Evolutionary conservation across 495 filamentous ascomycete species (phyloP), one percentile per base, ranked within the genome.

Genomic region (Sporormia fimetaria): DNA sequence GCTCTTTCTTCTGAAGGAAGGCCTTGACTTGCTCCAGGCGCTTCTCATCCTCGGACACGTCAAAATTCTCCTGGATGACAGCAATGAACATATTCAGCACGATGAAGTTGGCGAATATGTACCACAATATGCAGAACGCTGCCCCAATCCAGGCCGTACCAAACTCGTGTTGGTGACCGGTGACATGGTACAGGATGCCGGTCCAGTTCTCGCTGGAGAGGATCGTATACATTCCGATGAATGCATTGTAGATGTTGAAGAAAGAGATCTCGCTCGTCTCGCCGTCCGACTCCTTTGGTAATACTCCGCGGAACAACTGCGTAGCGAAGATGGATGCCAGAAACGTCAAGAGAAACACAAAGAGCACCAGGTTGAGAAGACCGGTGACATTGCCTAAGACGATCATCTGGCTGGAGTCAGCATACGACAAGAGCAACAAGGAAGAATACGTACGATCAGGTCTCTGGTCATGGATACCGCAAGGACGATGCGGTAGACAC

Each of bases 81-180:
- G 90, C 90, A 82, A 99, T 99, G 65, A 99, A 99, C 90, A 99
- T 99, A 57, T 94, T 99, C 67, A 99, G 67, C 31, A 96, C 73
- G 65, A 99, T 94, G 57, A 96, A 95, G 55, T 86, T 92, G 18
- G 83, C 73, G 14, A 99, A 71, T 47, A 94, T 87, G 58, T 94
- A 95, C 90, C 90, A 99, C 43, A 86, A 65, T 37, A 94, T 81
- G 52, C 96, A 70, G 56, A 99, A 99, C 3, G 82, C 71, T 25
- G 92, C 88, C 9, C 83, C 86, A 32, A 95, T 86, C 92, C 92
- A 99, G n/a, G 80, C 71, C 6, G 83, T 87, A 28, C 71, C 67
- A 42, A 66, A 74, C 0, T 48, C 25, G 4, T 58, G 66, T 2
- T 83, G 78, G 44, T 75, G 76, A 20, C 68, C 56, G 1, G 87